Evolutionary conservation across 768 basidiomycete species (phyloP), one percentile per base, ranked within the genome.

Genomic region (Pilatotrama ljubarskyi): DNA sequence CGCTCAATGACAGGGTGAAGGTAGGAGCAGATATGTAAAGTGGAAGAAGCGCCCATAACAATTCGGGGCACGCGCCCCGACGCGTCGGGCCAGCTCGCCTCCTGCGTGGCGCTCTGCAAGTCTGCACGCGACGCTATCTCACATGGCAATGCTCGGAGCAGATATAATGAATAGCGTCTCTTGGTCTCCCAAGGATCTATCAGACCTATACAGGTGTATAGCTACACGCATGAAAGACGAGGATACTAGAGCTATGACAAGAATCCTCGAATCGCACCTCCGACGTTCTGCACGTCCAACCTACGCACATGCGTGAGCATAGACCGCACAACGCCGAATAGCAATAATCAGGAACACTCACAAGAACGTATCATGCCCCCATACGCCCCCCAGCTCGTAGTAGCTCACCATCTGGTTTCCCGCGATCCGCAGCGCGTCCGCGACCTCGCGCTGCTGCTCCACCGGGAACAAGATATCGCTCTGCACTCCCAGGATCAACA

Each of bases 361-460:
- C 86, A 98, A 77, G 77, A 98, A 98, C 20, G 95, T 98, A 75
- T 99, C 96, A 69, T 99, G 96, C 1, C 97, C 97, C 95, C 95
- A 98, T n/a, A 98, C 95, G 9, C 96, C 95, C 25, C 96, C 96
- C 2, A 98, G 82, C 75, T 98, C 97, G 71, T 96, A 99, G 74
- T 98, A 98, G 60, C 91, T 90, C 25, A 99, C 97, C 58, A 82
- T 77, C 15, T 85, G 74, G 72, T 98, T 98, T 0, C 97, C 97
- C 1, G 89, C 86, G 83, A 93, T 84, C 61, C 93, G 84, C 62
- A 99, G 75, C 22, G 95, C 96, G 72, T 97, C 94, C 5, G 88
- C 94, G 8, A 96, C 78, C 75, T 99, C 97, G 38, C 96, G 80
- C 71, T 98, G 97, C 74, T 99, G 97, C 68, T 98, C 96, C 9